Evolutionary conservation across 2,329 filamentous ascomycete species (phyloP).

Genomic region (Colletotrichum filicis): DNA sequence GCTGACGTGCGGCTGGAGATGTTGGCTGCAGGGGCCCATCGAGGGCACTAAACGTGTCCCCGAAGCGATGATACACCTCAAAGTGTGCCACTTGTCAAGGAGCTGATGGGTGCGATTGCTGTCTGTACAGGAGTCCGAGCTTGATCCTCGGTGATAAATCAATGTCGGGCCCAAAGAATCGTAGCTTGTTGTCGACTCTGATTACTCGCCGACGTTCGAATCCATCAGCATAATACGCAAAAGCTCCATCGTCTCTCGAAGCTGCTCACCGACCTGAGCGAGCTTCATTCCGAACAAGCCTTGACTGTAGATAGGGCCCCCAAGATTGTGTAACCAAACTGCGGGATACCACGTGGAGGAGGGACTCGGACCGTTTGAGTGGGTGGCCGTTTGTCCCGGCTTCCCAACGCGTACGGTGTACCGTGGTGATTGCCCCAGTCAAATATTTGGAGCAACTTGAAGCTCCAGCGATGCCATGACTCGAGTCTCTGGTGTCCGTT

Average conservation of each 20-base stretch:
- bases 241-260: neutral
- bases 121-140: too few species aligned
- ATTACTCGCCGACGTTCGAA: neutral
- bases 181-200: neutral
- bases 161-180: neutral
- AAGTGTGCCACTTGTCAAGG: neutral
- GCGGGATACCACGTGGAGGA: conserved; percentile 32
- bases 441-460: neutral
- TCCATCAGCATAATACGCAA: neutral
- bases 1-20: neutral
- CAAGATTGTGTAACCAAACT: conserved; percentile 14
- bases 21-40: neutral
- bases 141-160: neutral
- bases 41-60: neutral
- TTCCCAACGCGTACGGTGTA: neutral
- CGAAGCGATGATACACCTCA: neutral
- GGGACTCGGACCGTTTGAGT: conserved; percentile 10
- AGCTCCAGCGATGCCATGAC: conserved; percentile 9
- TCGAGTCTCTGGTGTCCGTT: neutral
- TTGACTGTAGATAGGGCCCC: neutral
- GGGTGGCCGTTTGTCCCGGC: conserved; percentile 1
- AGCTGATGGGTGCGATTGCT: neutral
- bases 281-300: neutral
- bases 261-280: neutral
- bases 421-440: neutral